phyloP scores from a whole-genome alignment of 495 filamentous ascomycete genomes.

The Daldinia decipiens region DNA sequence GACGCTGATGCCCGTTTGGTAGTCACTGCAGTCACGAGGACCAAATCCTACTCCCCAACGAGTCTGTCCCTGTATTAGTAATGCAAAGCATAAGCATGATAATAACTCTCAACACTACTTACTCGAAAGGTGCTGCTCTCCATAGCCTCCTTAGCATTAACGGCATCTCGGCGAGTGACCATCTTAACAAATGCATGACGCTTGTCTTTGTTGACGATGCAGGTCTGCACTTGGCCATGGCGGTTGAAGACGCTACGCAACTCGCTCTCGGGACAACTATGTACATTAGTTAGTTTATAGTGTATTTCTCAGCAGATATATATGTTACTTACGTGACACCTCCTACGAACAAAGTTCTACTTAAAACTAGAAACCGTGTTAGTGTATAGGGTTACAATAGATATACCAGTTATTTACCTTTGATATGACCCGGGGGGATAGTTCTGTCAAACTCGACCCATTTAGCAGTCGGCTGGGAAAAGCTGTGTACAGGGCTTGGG shows the following conservation, averaged over 20 bases:
- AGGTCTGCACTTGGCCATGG: conserved; percentile 91
- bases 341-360: conserved; percentile 94
- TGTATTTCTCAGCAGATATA: conserved; percentile 27
- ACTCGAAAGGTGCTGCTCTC: conserved; percentile 85
- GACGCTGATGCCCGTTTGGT: conserved; percentile 88
- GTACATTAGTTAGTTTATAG: conserved; percentile 23
- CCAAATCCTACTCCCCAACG: conserved; percentile 98
- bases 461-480: conserved; percentile 65
- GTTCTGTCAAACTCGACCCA: conserved; percentile 81
- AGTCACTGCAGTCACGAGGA: conserved; percentile 96
- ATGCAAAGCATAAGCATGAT: neutral
- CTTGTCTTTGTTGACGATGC: conserved; percentile 97
- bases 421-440: conserved; percentile 79
- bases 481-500: conserved; percentile 62
- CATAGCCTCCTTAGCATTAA: conserved; percentile 89
- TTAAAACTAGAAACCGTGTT: conserved; percentile 69
- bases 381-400: conserved; percentile 30
- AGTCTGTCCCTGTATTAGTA: conserved; percentile 65
- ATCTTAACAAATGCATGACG: conserved; percentile 99
- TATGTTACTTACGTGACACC: conserved; percentile 83
- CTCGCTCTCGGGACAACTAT: conserved; percentile 79
- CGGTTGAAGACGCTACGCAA: conserved; percentile 79
- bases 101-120: conserved; percentile 52
- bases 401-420: conserved; percentile 62
- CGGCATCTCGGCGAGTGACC: conserved; percentile 85